Evolutionary conservation across 441 rosid genomes (phyloP).

Genomic region (Gossypium davidsonii): DNA sequence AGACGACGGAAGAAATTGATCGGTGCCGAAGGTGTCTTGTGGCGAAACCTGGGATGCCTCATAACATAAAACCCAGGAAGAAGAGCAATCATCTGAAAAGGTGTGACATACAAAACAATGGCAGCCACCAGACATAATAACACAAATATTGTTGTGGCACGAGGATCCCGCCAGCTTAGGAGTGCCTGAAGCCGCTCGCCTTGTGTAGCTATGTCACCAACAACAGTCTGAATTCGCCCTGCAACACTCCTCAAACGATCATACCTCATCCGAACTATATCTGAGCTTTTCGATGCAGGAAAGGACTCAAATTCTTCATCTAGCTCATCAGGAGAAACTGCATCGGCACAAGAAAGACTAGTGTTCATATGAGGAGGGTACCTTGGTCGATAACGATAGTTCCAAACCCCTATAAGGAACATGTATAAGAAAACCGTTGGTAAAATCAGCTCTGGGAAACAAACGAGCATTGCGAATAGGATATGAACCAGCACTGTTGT

Average conservation of each 20-base stretch:
- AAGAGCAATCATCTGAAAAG: conserved; percentile 66
- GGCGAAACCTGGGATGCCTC: conserved; percentile 88
- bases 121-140: conserved; percentile 57
- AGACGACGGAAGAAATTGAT: conserved; percentile 76
- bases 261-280: conserved; percentile 56
- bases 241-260: conserved; percentile 81
- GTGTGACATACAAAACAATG: conserved; percentile 54
- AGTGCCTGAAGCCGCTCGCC: conserved; percentile 79
- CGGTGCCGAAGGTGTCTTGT: conserved; percentile 51
- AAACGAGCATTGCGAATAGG: conserved; percentile 58
- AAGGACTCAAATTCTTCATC: conserved; percentile 84
- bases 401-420: conserved; percentile 77
- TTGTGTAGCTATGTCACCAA: conserved; percentile 85
- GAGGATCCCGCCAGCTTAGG: conserved; percentile 91
- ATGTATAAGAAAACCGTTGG: conserved; percentile 68
- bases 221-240: conserved; percentile 73
- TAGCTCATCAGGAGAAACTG: conserved; percentile 68
- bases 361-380: conserved; percentile 88
- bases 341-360: conserved; percentile 64
- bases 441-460: conserved; percentile 70
- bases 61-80: conserved; percentile 47
- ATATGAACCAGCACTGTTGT: conserved; percentile 54
- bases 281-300: conserved; percentile 47
- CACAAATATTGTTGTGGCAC: conserved; percentile 70
- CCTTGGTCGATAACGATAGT: conserved; percentile 56